Base-by-base conservation (phyloP, 2,329 filamentous ascomycete genomes). In the Alternaria consortialis region DNA sequence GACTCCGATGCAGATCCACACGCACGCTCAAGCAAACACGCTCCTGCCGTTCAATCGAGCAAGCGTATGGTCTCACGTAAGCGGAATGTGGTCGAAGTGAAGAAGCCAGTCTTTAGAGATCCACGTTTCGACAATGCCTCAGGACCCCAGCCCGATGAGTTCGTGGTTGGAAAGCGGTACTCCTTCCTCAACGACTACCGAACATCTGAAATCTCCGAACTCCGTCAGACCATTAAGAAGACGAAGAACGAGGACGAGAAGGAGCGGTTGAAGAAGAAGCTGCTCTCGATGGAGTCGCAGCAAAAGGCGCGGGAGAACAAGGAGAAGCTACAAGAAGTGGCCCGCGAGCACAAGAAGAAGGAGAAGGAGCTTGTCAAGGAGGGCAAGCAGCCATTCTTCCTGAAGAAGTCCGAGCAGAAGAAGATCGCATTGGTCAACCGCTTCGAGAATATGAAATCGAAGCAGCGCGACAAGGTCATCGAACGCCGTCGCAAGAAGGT, bases 371-470 rank as follows among this genome's bases (percentile, higher is more conserved):
- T 91, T 62, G 89, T 98, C 53, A 88, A 88, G 71, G 87, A 96
- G 81, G 95, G 95, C 63, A 97, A 97, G 87, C 88, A 86, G 76
- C 94, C 95, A 0, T 99, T 93, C 81, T 98, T 92, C 80, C 83
- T 98, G 72, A 99, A 99, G 87, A 90, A 90, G 82, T 82, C 89
- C 74, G 94, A 97, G 81, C 87, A 95, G 84, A 97, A 95, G 89
- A 93, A 94, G 84, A 84, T 90, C 79, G 84, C 93, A 57, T 82
- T 97, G 64, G 84, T 91, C 74, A 90, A 95, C 71, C 88, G 90
- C 76, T 97, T 91, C 80, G 86, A 90, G 70, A 86, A 87, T 61
- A 91, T 98, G 90, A 95, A 92, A 80, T 90, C 91, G 76, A 90
- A 89, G 77, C 90, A 97, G 80, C 87, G 93, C 61, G 91, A 96